phyloP scores from a whole-genome alignment of 2,329 filamentous ascomycete genomes.

The Aspergillus thermomutatus region DNA sequence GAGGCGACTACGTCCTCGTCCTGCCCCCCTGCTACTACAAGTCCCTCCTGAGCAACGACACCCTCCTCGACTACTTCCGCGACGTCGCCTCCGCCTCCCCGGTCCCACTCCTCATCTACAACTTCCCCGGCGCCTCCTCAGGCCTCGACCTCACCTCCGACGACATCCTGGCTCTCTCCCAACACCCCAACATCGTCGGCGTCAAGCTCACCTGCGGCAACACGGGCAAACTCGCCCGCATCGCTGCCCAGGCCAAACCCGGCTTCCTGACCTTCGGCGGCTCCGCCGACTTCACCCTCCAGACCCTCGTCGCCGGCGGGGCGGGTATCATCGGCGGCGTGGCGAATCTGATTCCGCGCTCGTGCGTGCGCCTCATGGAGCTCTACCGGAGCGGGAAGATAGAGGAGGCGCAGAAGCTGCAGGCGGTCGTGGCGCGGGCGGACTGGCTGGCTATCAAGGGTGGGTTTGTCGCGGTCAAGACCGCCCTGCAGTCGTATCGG shows the following conservation, averaged over 20 bases:
- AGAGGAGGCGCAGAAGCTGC: slow-evolving; percentile 70
- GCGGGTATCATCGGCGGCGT: slow-evolving; percentile 82
- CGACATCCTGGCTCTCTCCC: slow-evolving; percentile 56
- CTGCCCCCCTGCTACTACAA: slow-evolving; percentile 76
- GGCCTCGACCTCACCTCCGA: slow-evolving; percentile 68
- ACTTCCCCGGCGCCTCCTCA: slow-evolving; percentile 65
- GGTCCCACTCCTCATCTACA: slow-evolving; percentile 67
- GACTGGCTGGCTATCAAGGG: slow-evolving; percentile 83
- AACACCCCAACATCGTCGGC: slow-evolving; percentile 64
- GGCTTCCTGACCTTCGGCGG: slow-evolving; percentile 82
- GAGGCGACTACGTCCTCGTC: slow-evolving; percentile 72
- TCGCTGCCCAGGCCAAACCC: slow-evolving; percentile 48
- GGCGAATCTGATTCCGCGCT: slow-evolving; percentile 80
- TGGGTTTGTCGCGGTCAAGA: slow-evolving; percentile 83
- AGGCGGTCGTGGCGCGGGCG: slow-evolving; percentile 72
- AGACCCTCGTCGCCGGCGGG: slow-evolving; percentile 74
- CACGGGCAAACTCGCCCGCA: slow-evolving; percentile 67
- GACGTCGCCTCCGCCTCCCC: slow-evolving; percentile 59
- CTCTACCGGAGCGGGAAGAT: slow-evolving; percentile 69
- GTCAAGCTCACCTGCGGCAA: slow-evolving; percentile 72
- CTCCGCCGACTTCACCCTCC: slow-evolving; percentile 82
- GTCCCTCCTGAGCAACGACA: slow-evolving; percentile 59
- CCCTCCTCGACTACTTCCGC: slow-evolving; percentile 62
- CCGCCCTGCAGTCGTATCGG: slow-evolving; percentile 73
- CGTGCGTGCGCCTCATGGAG: slow-evolving; percentile 75